These are phyloP conservation scores for Thalassiosira allenii DNA, from an alignment of 352 stramenopile genomes.

Conservation along the genomic window DNA sequence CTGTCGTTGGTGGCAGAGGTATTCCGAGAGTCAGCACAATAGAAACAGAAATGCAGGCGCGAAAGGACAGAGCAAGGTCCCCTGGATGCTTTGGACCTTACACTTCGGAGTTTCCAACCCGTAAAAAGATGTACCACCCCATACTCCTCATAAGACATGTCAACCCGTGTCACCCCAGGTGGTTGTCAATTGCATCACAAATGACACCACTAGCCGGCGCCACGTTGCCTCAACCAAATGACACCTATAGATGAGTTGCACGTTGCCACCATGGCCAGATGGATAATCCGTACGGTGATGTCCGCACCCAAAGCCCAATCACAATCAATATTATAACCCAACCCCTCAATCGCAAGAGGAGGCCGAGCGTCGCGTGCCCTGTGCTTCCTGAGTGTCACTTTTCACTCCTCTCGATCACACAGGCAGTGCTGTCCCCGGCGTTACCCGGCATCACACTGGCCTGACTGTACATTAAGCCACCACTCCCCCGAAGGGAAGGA, in stretches of 20 bases:
- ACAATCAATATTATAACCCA: no score
- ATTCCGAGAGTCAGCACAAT: no score
- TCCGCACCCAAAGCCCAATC: neutral
- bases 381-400: neutral
- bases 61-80: no score
- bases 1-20: no score
- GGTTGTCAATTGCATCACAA: neutral
- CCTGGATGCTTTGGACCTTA: conserved; percentile 1
- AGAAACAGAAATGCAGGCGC: no score
- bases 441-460: neutral
- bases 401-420: neutral
- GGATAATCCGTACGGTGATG: no score
- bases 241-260: neutral
- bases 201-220: no score
- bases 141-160: neutral
- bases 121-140: neutral
- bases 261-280: neutral
- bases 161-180: neutral
- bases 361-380: neutral
- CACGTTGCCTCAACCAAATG: no score
- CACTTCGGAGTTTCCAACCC: neutral
- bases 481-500: neutral
- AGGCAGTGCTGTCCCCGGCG: neutral
- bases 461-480: conserved; percentile 1
- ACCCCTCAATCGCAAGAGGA: neutral